Evolutionary conservation across 1,284 basidiomycete species (phyloP).

Genomic region (Ceratobasidium sp.): DNA sequence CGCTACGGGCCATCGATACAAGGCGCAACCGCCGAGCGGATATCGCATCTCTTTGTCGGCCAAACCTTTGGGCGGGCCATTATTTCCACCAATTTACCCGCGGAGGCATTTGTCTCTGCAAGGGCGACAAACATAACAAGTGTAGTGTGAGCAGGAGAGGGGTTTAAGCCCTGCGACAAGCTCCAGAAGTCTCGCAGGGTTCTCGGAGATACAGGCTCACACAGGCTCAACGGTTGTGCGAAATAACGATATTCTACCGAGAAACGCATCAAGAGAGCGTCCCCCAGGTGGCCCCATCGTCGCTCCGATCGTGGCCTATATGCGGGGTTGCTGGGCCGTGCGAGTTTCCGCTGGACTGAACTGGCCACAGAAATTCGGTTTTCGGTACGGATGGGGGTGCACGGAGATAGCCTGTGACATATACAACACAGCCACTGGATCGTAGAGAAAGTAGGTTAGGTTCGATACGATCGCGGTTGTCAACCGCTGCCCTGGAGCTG

Average conservation of each 20-base stretch:
- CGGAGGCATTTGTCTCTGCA: constrained; percentile 15
- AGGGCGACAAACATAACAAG: constrained; percentile 27
- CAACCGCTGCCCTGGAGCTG: constrained; percentile 36
- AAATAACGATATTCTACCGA: constrained; percentile 46
- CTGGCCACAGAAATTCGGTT: background rate
- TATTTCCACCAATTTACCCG: constrained; percentile 21
- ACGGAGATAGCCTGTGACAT: constrained; percentile 34
- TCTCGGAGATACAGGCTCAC: constrained; percentile 42
- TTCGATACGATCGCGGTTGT: constrained; percentile 40
- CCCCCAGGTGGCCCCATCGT: constrained; percentile 7
- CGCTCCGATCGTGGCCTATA: constrained; percentile 11
- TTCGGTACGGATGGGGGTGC: background rate
- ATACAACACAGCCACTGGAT: constrained; percentile 36
- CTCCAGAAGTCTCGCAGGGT: constrained; percentile 40
- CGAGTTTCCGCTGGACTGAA: background rate
- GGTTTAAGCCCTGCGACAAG: constrained; percentile 41
- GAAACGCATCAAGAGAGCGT: constrained; percentile 22
- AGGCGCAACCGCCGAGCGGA: constrained; percentile 9
- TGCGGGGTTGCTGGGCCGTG: background rate
- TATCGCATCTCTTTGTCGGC: constrained; percentile 4
- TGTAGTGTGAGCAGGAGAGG: constrained; percentile 1
- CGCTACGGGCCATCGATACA: background rate
- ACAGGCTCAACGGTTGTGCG: too few relatives aligned
- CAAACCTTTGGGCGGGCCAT: background rate
- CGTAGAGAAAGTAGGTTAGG: constrained; percentile 40